Base-by-base conservation (phyloP, 2,329 filamentous ascomycete species). In the Juglanconis oblonga region DNA sequence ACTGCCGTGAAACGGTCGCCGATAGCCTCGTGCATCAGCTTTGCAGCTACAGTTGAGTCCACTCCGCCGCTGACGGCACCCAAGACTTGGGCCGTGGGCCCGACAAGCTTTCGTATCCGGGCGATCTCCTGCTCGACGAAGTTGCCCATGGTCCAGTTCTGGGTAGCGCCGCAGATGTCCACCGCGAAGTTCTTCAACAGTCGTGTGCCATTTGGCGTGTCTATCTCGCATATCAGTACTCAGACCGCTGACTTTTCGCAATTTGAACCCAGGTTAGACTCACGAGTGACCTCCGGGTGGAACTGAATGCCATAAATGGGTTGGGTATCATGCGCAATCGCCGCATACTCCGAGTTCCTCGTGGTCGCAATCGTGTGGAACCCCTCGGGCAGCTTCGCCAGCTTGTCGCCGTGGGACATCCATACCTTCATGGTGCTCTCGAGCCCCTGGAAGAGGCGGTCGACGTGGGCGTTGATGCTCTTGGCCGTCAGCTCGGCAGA, bases 361-460 rank as follows among this genome's bases (percentile, higher is more conserved):
- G 92, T 94, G 4, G 81, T 88, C 54, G 90, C 92, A 67, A 97
- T 85, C 14, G 82, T 86, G 62, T 84, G 76, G 72, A 96, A 97
- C 45, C 81, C 84, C 40, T 87, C 78, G 8, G 93, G 93, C 44
- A 97, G 79, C 58, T 82, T 78, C 44, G 82, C 82, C 10, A 98
- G 83, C 80, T 96, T 96, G 76, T 97, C 92, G 61, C 87, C 88
- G 73, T 98, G 94, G 66, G 85, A 90, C 93, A 97, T 97, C 58
- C 55, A 63, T 7, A 58, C 82, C 61, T 89, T 82, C 68, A 91
- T 81, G 55, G 85, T 78, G 62, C 90, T 87, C 61, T 87, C 88
- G 10, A 97, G 71, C 14, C 87, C 91, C 33, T 85, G 81, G 74
- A 97, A 97, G 29, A 98, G 85, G 52, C 83, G 81, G 72, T 97